Percentiles rank a stretch among this genome's conserved stretches.
phyloP scores from a whole-genome alignment of 176 grass and related monocot genomes.

The Ensete ventricosum region DNA sequence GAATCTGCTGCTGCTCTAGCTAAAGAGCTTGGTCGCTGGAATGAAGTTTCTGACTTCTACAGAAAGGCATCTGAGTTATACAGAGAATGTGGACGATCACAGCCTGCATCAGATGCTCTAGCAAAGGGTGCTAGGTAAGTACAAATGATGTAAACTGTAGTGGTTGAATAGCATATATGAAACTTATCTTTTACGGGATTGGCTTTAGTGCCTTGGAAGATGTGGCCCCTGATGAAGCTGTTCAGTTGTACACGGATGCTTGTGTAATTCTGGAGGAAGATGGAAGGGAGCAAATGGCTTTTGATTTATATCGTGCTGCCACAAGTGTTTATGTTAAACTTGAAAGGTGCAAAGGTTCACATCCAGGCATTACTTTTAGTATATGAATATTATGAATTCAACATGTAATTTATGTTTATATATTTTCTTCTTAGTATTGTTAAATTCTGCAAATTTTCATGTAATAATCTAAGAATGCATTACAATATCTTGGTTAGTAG shows the following conservation, averaged over 20 bases:
- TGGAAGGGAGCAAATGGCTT: conserved; percentile 96
- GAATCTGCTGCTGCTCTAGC: conserved; percentile 88
- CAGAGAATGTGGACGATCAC: conserved; percentile 76
- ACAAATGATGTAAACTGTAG: background rate
- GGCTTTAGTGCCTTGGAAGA: conserved; percentile 76
- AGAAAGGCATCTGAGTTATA: conserved; percentile 90
- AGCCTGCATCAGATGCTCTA: conserved; percentile 97
- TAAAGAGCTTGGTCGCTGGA: conserved; percentile 77
- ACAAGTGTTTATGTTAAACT: conserved; percentile 65
- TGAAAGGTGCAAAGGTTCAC: conserved; percentile 45
- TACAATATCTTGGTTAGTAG: background rate
- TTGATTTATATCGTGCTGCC: conserved; percentile 78
- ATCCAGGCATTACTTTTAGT: background rate
- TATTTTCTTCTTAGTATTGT: background rate
- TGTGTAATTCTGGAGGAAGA: conserved; percentile 82
- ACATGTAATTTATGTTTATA: background rate
- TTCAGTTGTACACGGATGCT: conserved; percentile 80
- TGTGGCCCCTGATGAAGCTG: conserved; percentile 60
- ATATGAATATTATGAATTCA: background rate
- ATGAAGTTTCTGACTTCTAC: conserved; percentile 78
- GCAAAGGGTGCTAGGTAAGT: conserved; percentile 86
- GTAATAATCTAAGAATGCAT: background rate
- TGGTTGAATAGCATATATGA: conserved; percentile 2
- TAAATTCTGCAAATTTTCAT: background rate
- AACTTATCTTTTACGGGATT: conserved; percentile 21